Percentiles rank a stretch among this genome's conserved stretches.
phyloP scores from a whole-genome alignment of 1,284 basidiomycete species.

The Caloboletus inedulis region DNA sequence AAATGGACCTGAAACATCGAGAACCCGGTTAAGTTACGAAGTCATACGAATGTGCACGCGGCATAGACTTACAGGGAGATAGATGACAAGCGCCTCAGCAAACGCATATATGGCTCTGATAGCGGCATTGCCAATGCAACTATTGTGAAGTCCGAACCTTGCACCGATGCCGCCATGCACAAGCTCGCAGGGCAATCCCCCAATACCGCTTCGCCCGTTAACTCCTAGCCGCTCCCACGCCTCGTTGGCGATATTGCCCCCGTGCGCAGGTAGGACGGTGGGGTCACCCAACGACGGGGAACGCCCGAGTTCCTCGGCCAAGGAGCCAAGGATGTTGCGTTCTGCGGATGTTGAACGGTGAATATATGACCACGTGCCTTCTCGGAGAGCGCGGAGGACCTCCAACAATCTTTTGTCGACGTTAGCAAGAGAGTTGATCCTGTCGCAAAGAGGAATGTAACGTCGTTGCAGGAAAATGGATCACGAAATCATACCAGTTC shows the following conservation, averaged over 20 bases:
- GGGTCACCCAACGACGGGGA: slow-evolving; percentile 64
- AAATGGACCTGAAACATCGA: slow-evolving; percentile 56
- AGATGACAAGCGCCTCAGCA: slow-evolving; percentile 57
- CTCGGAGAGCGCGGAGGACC: slow-evolving; percentile 50
- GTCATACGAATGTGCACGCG: neutral
- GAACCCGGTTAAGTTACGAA: neutral
- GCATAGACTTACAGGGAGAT: slow-evolving; percentile 56
- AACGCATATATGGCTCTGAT: slow-evolving; percentile 57
- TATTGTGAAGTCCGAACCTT: slow-evolving; percentile 45
- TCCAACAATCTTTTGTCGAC: slow-evolving; percentile 58
- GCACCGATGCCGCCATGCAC: slow-evolving; percentile 57
- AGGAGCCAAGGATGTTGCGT: slow-evolving; percentile 40
- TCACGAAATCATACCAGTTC: slow-evolving; percentile 46
- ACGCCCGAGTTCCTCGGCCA: slow-evolving; percentile 55
- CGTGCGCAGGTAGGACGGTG: slow-evolving; percentile 52
- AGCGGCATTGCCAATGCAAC: slow-evolving; percentile 56
- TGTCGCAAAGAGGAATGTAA: slow-evolving; percentile 18
- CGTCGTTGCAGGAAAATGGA: neutral
- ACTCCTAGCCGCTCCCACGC: slow-evolving; percentile 57
- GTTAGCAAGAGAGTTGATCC: slow-evolving; percentile 67
- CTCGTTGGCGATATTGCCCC: slow-evolving; percentile 47
- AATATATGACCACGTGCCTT: slow-evolving; percentile 57
- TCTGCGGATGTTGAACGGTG: slow-evolving; percentile 35
- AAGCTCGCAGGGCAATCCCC: slow-evolving; percentile 71
- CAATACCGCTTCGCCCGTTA: slow-evolving; percentile 46